Evolutionary conservation across 2,329 filamentous ascomycete genomes (phyloP).

Genomic region (Zarea fungicola): DNA sequence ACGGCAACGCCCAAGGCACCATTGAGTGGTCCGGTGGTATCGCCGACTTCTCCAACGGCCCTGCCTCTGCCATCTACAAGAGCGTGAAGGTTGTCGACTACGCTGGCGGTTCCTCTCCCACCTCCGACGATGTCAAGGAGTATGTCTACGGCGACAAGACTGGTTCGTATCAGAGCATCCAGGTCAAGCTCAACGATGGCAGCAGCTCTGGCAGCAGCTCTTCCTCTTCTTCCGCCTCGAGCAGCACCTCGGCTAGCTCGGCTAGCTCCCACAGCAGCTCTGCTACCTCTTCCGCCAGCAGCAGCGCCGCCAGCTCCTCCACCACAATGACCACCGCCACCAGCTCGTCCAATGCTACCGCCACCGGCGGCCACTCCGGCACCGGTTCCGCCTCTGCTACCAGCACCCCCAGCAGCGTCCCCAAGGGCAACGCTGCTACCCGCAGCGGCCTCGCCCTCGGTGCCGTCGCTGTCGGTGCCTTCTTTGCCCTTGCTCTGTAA

Average conservation of each 20-base stretch:
- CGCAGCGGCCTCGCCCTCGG: constrained; percentile 20
- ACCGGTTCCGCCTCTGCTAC: constrained; percentile 17
- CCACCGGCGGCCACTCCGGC: constrained; percentile 20
- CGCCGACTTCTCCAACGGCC: constrained; percentile 46
- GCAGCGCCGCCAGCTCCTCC: constrained; percentile 14
- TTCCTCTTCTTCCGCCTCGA: constrained; percentile 22
- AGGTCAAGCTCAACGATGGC: constrained; percentile 28
- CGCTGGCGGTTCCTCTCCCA: constrained; percentile 41
- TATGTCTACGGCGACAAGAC: constrained; percentile 48
- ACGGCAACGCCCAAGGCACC: constrained; percentile 61
- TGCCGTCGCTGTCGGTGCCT: constrained; percentile 23
- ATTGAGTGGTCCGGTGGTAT: constrained; percentile 67
- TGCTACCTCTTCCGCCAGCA: constrained; percentile 10
- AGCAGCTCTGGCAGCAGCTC: constrained; percentile 29
- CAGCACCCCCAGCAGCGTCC: constrained; percentile 17
- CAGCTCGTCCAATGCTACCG: constrained; percentile 18
- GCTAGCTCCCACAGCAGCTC: constrained; percentile 13
- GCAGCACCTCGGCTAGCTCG: constrained; percentile 19
- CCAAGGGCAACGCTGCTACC: constrained; percentile 23
- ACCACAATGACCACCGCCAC: constrained; percentile 19
- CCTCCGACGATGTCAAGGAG: constrained; percentile 37
- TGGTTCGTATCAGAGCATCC: constrained; percentile 48
- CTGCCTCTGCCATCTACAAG: constrained; percentile 54
- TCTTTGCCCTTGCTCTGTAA: constrained; percentile 26
- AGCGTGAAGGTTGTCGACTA: constrained; percentile 50